Percentiles rank a stretch among this genome's conserved stretches.
These are phyloP conservation scores for Fusarium papillatum DNA, from an alignment of 2,329 filamentous ascomycete species.

Conservation along the genomic window DNA sequence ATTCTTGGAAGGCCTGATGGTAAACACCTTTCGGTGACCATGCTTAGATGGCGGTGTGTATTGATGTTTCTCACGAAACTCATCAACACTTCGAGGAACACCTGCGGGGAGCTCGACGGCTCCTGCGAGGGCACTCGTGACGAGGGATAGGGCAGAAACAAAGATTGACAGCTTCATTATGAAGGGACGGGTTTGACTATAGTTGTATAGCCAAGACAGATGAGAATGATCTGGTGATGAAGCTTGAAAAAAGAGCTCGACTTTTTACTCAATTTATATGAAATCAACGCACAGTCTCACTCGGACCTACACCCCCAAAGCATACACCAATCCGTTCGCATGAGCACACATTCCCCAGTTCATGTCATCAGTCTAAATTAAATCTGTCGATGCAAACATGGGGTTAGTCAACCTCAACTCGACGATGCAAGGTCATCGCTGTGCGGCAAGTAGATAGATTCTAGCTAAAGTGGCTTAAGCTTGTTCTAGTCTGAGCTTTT, in stretches of 20 bases:
- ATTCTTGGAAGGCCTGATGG: conserved; percentile 36
- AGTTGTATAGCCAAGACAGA: not conserved
- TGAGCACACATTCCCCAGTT: not conserved
- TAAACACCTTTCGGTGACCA: conserved; percentile 30
- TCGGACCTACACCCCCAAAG: conserved; percentile 19
- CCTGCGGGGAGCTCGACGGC: conserved; percentile 40
- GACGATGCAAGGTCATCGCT: not conserved
- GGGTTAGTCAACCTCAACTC: conserved; percentile 3
- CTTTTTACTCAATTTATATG: conserved; percentile 18
- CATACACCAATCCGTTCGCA: conserved; percentile 11
- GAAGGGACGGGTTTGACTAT: not conserved
- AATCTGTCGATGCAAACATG: not conserved
- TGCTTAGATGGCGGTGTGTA: conserved; percentile 24
- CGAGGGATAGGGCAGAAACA: conserved; percentile 32
- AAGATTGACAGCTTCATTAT: conserved; percentile 40
- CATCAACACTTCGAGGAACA: conserved; percentile 41
- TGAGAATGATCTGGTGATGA: not conserved
- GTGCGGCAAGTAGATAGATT: not conserved
- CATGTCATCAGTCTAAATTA: not conserved
- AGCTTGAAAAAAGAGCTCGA: not conserved
- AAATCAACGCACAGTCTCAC: not conserved
- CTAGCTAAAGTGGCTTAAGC: conserved; percentile 14
- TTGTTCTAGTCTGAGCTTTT: not conserved
- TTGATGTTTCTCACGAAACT: conserved; percentile 40
- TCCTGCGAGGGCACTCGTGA: conserved; percentile 33